Evolutionary conservation across 2,329 filamentous ascomycete species (phyloP), one percentile per base, ranked within the genome.

Genomic region (Phyllosticta paracitricarpa): DNA sequence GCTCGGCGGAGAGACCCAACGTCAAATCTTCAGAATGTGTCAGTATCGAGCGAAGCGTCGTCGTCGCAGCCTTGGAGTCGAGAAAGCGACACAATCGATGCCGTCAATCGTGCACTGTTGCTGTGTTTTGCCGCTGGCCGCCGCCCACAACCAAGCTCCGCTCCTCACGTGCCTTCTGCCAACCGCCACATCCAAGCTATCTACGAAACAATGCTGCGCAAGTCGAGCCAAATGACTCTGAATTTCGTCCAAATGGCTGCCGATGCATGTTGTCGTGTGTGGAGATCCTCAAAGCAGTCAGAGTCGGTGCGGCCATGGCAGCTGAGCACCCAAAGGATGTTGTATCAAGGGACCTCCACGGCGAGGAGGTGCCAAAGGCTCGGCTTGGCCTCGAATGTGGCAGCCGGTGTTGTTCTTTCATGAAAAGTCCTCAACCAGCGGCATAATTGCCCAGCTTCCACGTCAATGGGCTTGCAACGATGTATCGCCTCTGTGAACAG

Each of bases 161-260:
- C 28, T 30, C 1, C 40, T 52, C 57, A 40, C 25, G 28, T 24
- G n/a, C 35, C 40, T 10, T 53, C n/a, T 51, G 53, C 58, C 25
- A 40, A 40, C 33, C 33, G 53, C 51, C 58, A 60, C 53, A 60
- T 82, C 82, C 60, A 61, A 61, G 60, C 60, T 61, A 61, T 61
- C 60, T 61, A 61, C 55, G 52, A 57, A 57, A 35, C 26, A 35
- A 58, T 40, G 60, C 60, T 51, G 56, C 55, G n/a, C 55, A 55
- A 56, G 12, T 17, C 33, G 14, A 40, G 33, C 14, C 33, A 17
- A 40, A 12, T 5, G 9, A 40, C 33, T 40, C 7, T 12, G 10
- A 17, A 40, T 40, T 10, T 40, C 14, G 33, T 40, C 33, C 33
- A 12, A 40, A 9, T 12, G 33, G 33, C 33, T 14, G 10, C 10